Base-by-base conservation (phyloP, 1,284 basidiomycete species). In the Trametes versicolor region DNA sequence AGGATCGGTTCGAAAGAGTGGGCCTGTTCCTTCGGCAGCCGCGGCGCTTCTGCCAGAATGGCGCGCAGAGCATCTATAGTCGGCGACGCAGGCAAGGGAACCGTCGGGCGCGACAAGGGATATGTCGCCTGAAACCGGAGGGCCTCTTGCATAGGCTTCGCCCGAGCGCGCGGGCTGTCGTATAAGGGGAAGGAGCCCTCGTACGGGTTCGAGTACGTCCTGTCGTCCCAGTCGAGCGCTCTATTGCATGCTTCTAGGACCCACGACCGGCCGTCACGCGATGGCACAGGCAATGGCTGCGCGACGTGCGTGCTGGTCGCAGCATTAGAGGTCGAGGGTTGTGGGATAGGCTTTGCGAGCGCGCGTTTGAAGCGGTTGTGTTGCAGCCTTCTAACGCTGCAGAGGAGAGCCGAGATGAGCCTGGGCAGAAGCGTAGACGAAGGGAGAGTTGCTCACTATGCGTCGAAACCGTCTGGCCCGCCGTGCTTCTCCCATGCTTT, bases 401-500 rank as follows among this genome's bases (percentile, higher is more conserved):
- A 2, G 19, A 43, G 6, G 41, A 3, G 17, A 7, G 15, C 19
- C 2, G 4, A 17, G 4, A 2, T 4, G 10, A 17, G 37, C 37
- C 10, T 10, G 37, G 3, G 15, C 3, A 4, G 37, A 17, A 39
- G 37, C 10, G 13, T 10, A 2, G 15, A 39, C 37, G 15, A 13
- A 39, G 37, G 4, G 12, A 36, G 34, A 39, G 19, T 3, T 17
- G 54, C 62, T 43, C 51, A 63, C 62, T 39, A 34, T 36, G 50
- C 25, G 32, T 58, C 62, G 52, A 63, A 59, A 7, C 43, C 62
- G 1, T 63, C 50, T 10, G 62, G 62, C 1, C 62, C 62, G 13
- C 54, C 61, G 43, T 63, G 51, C 12, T 55, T 55, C 61, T 58
- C 56, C 62, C 56, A 63, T 17, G 62, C 62, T 10, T n/a, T 32